These are phyloP conservation scores for Trichosporon sp. DNA, from an alignment of 1,284 basidiomycete genomes.

Conservation along the genomic window DNA sequence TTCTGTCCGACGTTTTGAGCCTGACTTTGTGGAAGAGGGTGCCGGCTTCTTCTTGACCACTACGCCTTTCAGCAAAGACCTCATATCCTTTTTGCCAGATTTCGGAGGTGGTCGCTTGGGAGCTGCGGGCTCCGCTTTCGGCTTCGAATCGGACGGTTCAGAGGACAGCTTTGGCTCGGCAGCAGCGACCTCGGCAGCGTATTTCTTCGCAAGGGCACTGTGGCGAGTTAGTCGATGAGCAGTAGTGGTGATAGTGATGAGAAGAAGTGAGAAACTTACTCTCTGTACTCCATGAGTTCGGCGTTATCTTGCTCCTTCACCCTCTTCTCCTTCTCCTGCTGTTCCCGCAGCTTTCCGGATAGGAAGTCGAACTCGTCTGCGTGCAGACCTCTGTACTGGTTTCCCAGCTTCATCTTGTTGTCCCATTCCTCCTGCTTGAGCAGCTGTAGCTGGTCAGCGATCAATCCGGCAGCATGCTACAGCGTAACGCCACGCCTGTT, in stretches of 20 bases:
- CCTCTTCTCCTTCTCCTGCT: conserved; percentile 66
- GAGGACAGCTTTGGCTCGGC: conserved; percentile 13
- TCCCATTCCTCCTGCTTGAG: conserved; percentile 93
- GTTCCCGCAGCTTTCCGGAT: conserved; percentile 69
- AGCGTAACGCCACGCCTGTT: too few relatives aligned
- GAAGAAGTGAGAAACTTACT: too few relatives aligned
- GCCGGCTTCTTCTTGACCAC: conserved; percentile 46
- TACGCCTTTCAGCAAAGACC: conserved; percentile 46
- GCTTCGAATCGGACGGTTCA: not conserved
- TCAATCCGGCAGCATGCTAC: conserved; percentile 25
- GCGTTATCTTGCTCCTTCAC: conserved; percentile 70
- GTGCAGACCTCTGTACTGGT: conserved; percentile 84
- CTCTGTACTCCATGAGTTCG: conserved; percentile 35
- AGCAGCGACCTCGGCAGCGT: conserved; percentile 17
- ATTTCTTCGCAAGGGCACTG: conserved; percentile 31
- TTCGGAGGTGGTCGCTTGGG: conserved; percentile 26
- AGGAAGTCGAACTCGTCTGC: conserved; percentile 86
- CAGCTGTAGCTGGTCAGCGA: conserved; percentile 46
- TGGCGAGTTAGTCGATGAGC: not conserved
- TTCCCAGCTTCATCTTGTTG: conserved; percentile 82
- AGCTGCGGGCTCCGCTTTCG: conserved; percentile 3
- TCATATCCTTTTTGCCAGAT: conserved; percentile 42
- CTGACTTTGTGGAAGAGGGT: not conserved
- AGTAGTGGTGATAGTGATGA: too few relatives aligned
- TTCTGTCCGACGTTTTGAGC: not conserved